A percentile compares a stretch with the other conserved stretches of the same genome.
Evolutionary conservation across 2,329 filamentous ascomycete species (phyloP).

Genomic region (Botrytis fragariae): DNA sequence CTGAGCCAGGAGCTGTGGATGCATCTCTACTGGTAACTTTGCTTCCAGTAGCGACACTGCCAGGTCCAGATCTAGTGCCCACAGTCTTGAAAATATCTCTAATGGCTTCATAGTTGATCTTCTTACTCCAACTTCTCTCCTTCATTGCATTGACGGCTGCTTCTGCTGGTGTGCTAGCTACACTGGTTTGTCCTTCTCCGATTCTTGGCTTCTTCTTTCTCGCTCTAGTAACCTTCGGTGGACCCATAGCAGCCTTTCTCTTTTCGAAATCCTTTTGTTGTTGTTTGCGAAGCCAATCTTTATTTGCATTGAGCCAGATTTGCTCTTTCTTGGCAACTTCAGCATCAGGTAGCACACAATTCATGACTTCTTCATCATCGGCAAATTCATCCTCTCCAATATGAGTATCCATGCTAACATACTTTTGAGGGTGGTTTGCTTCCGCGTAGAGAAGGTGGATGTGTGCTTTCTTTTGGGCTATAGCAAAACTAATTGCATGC

Average conservation of each 20-base stretch:
- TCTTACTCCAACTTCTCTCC: conserved; percentile 66
- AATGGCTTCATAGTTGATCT: conserved; percentile 70
- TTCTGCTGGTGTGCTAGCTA: conserved; percentile 66
- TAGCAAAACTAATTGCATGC: conserved; percentile 57
- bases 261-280: conserved; percentile 79
- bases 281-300: conserved; percentile 84
- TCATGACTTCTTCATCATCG: conserved; percentile 81
- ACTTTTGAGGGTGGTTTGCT: conserved; percentile 47
- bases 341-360: conserved; percentile 69
- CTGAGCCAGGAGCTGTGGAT: conserved; percentile 14
- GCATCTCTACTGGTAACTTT: conserved; percentile 42
- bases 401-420: conserved; percentile 58
- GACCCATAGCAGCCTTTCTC: conserved; percentile 57
- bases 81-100: conserved; percentile 39
- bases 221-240: conserved; percentile 56
- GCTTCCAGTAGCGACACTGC: conserved; percentile 46
- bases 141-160: conserved; percentile 67
- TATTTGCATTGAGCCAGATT: conserved; percentile 93
- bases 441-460: conserved; percentile 54
- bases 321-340: conserved; percentile 83
- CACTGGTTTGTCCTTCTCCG: conserved; percentile 62
- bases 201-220: conserved; percentile 56
- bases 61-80: conserved; percentile 45
- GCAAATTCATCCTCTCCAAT: conserved; percentile 82
- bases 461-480: conserved; percentile 53